Percentiles rank a stretch among this genome's conserved stretches.
Conservation (phyloP, 352 stramenopile genomes). For the Phytopythium oedochilum region DNA sequence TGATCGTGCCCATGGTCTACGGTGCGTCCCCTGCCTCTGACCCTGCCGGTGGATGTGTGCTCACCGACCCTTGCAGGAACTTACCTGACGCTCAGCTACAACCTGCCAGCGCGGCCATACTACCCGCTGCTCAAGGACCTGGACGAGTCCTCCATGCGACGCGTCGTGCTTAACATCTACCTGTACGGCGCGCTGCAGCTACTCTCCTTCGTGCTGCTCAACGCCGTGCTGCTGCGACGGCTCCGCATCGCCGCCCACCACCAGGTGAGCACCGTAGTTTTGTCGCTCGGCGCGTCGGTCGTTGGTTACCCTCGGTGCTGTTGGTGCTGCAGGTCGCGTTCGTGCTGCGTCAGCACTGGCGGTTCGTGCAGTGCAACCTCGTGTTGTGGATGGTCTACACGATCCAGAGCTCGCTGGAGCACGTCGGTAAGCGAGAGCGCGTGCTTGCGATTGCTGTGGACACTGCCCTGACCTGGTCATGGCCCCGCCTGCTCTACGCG, state of each 20-base stretch:
- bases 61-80: background rate
- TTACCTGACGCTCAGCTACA: slow-evolving; percentile 6
- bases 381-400: slow-evolving; percentile 18
- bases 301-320: background rate
- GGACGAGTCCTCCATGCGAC: slow-evolving; percentile 6
- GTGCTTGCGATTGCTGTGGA: too few species aligned
- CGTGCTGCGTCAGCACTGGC: slow-evolving; percentile 6
- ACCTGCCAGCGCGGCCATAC: slow-evolving; percentile 8
- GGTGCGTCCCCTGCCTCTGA: slow-evolving; percentile 10
- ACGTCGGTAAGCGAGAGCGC: slow-evolving; percentile 11
- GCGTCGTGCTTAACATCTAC: slow-evolving; percentile 14
- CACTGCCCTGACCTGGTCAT: too few species aligned
- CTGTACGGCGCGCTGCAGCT: slow-evolving; percentile 18
- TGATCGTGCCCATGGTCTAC: slow-evolving; percentile 29
- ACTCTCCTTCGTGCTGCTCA: slow-evolving; percentile 15
- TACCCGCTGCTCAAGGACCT: slow-evolving; percentile 12
- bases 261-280: too few species aligned
- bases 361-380: slow-evolving; percentile 12
- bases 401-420: slow-evolving; percentile 14
- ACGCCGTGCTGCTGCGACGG: slow-evolving; percentile 10
- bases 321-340: background rate
- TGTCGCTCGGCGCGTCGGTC: background rate
- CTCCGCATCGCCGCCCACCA: slow-evolving; percentile 12
- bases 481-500: too few species aligned
- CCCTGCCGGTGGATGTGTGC: too few species aligned